Evolutionary conservation across 345 rosid genomes (phyloP).

Genomic region (Adansonia digitata): DNA sequence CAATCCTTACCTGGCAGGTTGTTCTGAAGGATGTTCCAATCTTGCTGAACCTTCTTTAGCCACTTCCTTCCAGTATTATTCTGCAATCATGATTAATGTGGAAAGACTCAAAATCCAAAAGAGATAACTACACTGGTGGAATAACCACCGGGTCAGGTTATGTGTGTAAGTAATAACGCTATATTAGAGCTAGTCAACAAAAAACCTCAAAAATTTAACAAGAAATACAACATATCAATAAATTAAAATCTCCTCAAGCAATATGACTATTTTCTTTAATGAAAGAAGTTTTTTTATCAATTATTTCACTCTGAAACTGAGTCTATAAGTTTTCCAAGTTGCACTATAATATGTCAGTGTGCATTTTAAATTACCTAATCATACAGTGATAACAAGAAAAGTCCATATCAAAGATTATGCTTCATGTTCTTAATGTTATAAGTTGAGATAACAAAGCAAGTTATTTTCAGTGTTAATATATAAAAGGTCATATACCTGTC

Average conservation of each 20-base stretch:
- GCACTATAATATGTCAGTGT: background rate
- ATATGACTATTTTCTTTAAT: background rate
- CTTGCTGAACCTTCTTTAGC: slow-evolving; percentile 95
- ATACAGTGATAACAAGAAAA: background rate
- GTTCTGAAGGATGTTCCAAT: slow-evolving; percentile 94
- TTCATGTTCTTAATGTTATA: background rate
- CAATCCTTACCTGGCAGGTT: slow-evolving; percentile 79
- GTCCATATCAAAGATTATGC: background rate
- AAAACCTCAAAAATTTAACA: background rate
- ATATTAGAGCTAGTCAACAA: background rate
- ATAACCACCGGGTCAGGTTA: background rate
- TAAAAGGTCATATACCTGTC: slow-evolving; percentile 44
- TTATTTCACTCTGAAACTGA: background rate
- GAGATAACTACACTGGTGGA: background rate
- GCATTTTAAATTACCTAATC: background rate
- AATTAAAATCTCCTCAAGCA: background rate
- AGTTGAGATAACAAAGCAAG: background rate
- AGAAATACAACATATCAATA: background rate
- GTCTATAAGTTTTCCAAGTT: background rate
- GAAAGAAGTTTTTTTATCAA: background rate
- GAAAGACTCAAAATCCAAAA: background rate
- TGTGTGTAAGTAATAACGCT: background rate
- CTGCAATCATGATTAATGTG: slow-evolving; percentile 37
- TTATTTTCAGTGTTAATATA: background rate
- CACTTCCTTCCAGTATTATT: slow-evolving; percentile 70